Conservation (phyloP, 2,329 filamentous ascomycete species). For the Pseudovirgaria hyperparasitica region DNA sequence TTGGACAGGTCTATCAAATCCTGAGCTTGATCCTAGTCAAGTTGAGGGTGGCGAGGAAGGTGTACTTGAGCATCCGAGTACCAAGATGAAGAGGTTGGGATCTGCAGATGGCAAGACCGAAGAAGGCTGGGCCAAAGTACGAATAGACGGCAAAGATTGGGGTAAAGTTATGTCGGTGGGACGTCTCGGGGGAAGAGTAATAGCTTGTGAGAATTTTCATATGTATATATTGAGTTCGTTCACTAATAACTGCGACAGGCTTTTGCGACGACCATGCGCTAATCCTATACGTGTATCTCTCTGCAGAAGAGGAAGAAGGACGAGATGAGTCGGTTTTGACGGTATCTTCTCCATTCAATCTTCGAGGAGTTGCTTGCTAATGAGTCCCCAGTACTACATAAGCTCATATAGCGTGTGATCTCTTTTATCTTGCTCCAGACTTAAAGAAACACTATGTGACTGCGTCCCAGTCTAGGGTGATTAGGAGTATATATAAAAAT, state of each 20-base stretch:
- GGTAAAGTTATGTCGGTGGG: constrained; percentile 87
- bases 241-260: constrained; percentile 24
- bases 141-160: constrained; percentile 92
- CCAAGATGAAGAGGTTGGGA: constrained; percentile 52
- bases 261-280: constrained; percentile 70
- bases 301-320: constrained; percentile 55
- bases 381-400: constrained; percentile 40
- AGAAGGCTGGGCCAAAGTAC: constrained; percentile 75
- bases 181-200: constrained; percentile 75
- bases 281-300: constrained; percentile 72
- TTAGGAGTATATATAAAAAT: too few relatives aligned
- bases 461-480: too few relatives aligned
- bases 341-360: constrained; percentile 29
- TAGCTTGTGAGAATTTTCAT: constrained; percentile 62
- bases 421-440: too few relatives aligned
- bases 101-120: constrained; percentile 52
- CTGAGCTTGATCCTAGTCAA: constrained; percentile 68
- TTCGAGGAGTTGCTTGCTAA: constrained; percentile 9
- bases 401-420: constrained; percentile 40
- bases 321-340: constrained; percentile 65
- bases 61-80: constrained; percentile 69
- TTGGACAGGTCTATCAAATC: constrained; percentile 79
- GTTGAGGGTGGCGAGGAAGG: constrained; percentile 51
- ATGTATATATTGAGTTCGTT: too few relatives aligned
- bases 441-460: too few relatives aligned